phyloP scores from a whole-genome alignment of 805 yeast species.

The Ogataea populi-albae region DNA sequence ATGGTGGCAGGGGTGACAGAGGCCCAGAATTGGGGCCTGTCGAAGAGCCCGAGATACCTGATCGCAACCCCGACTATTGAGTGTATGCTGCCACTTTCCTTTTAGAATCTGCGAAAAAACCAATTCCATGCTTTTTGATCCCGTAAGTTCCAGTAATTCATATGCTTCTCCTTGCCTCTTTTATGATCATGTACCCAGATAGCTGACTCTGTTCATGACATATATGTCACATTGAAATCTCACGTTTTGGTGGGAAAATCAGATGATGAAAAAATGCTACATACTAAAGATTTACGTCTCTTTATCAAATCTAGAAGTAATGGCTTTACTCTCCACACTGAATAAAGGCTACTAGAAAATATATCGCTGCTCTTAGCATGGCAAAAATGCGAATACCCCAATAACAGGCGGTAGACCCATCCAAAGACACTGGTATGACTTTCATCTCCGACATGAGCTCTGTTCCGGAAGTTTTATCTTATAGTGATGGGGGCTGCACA shows the following conservation, averaged over 20 bases:
- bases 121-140: conserved; percentile 3
- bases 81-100: conserved; percentile 4
- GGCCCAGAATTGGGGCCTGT: conserved; percentile 3
- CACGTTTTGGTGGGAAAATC: conserved; percentile 2
- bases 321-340: conserved; percentile 5
- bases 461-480: conserved; percentile 1
- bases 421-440: conserved; percentile 3
- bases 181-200: conserved; percentile 1
- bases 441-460: conserved; percentile 4
- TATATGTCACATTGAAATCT: conserved; percentile 2
- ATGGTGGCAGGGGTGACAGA: too few species aligned
- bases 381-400: not conserved
- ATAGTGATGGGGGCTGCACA: conserved; percentile 3
- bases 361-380: conserved; percentile 3
- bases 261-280: conserved; percentile 2
- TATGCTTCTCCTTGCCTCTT: conserved; percentile 1
- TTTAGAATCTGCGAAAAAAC: conserved; percentile 2
- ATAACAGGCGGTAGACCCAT: conserved; percentile 1
- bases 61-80: conserved; percentile 2
- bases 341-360: conserved; percentile 3
- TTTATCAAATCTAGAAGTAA: conserved; percentile 2
- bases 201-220: conserved; percentile 3
- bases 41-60: conserved; percentile 2
- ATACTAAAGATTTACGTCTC: conserved; percentile 1
- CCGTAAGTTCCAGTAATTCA: not conserved